Conservation (phyloP, 192 early-diverging fungal genomes). For the Coemansia sp. region DNA sequence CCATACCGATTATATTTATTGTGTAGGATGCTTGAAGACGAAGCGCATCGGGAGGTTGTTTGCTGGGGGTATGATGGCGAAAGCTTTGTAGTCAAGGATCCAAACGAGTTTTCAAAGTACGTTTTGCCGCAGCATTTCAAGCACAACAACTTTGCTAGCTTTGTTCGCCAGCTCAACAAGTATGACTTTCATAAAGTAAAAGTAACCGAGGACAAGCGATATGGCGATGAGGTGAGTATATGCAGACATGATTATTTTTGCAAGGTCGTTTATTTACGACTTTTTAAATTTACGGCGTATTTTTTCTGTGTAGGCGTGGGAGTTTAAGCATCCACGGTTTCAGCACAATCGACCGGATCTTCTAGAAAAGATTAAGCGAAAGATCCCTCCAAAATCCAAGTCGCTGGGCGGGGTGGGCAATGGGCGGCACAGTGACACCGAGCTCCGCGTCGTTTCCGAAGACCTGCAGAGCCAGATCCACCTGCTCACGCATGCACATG, state of each 20-base stretch:
- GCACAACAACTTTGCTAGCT: conserved; percentile 91
- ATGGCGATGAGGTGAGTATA: conserved; percentile 49
- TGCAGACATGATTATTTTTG: background rate
- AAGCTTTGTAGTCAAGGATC: conserved; percentile 85
- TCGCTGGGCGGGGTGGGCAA: conserved; percentile 42
- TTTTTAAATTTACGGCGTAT: background rate
- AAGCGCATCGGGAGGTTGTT: conserved; percentile 51
- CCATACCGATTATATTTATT: background rate
- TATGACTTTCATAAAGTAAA: conserved; percentile 80
- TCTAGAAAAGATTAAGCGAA: conserved; percentile 70
- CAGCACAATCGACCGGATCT: conserved; percentile 69
- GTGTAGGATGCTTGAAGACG: conserved; percentile 54
- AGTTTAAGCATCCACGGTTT: conserved; percentile 85
- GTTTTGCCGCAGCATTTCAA: conserved; percentile 87
- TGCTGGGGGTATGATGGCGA: conserved; percentile 82
- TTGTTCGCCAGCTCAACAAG: conserved; percentile 88
- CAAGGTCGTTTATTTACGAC: background rate
- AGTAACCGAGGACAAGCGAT: conserved; percentile 51
- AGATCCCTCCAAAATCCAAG: conserved; percentile 57
- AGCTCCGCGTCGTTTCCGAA: conserved; percentile 44
- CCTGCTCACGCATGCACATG: conserved; percentile 52
- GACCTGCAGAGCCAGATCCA: conserved; percentile 55
- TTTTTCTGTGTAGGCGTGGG: conserved; percentile 68
- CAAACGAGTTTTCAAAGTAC: conserved; percentile 74
- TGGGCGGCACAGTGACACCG: conserved; percentile 36